A percentile compares a stretch with the other conserved stretches of the same genome.
These are phyloP conservation scores for Neopestalotiopsis rosae DNA, from an alignment of 2,329 filamentous ascomycete species.

Conservation along the genomic window DNA sequence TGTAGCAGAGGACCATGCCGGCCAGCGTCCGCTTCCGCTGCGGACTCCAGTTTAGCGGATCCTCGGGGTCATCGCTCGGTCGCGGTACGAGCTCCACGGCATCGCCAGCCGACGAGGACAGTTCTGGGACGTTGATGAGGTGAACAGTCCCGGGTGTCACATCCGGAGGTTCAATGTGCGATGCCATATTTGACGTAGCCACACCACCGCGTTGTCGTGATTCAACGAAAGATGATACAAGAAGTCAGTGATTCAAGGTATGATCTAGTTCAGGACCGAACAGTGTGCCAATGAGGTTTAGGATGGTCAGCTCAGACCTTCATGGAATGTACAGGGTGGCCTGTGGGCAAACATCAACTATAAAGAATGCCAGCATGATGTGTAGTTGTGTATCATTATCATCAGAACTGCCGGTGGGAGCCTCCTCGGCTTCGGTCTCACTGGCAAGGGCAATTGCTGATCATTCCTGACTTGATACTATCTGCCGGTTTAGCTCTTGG, in stretches of 20 bases:
- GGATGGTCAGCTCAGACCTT: no score
- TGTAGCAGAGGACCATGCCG: conserved; percentile 31
- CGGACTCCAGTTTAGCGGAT: conserved; percentile 44
- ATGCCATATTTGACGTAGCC: neutral
- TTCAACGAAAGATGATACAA: neutral
- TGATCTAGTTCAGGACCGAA: no score
- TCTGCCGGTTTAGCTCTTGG: neutral
- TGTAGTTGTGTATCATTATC: neutral
- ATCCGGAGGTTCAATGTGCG: neutral
- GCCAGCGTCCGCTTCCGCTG: conserved; percentile 38
- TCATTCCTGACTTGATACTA: neutral
- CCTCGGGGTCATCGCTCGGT: conserved; percentile 39
- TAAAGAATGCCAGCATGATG: no score
- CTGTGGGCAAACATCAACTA: no score
- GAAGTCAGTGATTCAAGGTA: neutral
- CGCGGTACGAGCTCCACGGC: conserved; percentile 45
- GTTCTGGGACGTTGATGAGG: neutral
- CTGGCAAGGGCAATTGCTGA: neutral
- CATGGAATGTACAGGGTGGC: no score
- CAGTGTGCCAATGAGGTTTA: no score
- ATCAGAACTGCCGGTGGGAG: neutral
- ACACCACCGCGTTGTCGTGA: neutral
- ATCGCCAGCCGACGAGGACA: neutral
- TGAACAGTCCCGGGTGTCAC: neutral
- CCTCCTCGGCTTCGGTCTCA: neutral